Evolutionary conservation across 768 basidiomycete genomes (phyloP).

Genomic region (Termitomyces sp.): DNA sequence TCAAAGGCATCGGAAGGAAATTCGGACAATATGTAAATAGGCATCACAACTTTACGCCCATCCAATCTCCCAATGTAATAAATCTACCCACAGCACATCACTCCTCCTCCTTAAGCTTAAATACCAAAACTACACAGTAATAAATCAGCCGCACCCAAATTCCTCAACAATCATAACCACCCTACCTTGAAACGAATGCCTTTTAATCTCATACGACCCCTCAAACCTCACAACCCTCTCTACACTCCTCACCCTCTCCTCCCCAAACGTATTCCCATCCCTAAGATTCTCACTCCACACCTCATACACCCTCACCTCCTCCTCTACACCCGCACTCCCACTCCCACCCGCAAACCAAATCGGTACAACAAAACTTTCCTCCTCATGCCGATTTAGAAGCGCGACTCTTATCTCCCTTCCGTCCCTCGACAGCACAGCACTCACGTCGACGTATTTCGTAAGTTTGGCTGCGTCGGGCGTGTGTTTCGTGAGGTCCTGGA

Average conservation of each 20-base stretch:
- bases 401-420: slow-evolving; percentile 44
- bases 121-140: neutral
- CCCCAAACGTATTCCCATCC: slow-evolving; percentile 40
- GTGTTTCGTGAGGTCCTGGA: slow-evolving; percentile 36
- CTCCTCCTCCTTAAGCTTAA: neutral
- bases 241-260: slow-evolving; percentile 37
- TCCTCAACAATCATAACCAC: neutral
- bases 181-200: slow-evolving; percentile 47
- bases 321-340: slow-evolving; percentile 7
- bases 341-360: slow-evolving; percentile 30
- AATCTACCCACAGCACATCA: neutral
- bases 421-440: slow-evolving; percentile 35
- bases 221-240: slow-evolving; percentile 27
- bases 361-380: slow-evolving; percentile 33
- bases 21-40: no score
- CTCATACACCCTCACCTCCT: slow-evolving; percentile 41
- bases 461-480: slow-evolving; percentile 30
- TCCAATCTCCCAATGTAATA: no score
- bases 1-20: no score
- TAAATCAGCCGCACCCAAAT: neutral
- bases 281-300: slow-evolving; percentile 47
- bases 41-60: neutral
- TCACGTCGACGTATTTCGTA: slow-evolving; percentile 47
- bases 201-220: slow-evolving; percentile 36
- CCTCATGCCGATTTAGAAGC: slow-evolving; percentile 49